A percentile compares a stretch with the other conserved stretches of the same genome.
phyloP scores from a whole-genome alignment of 148 eudicot species.

The Cornus florida region DNA sequence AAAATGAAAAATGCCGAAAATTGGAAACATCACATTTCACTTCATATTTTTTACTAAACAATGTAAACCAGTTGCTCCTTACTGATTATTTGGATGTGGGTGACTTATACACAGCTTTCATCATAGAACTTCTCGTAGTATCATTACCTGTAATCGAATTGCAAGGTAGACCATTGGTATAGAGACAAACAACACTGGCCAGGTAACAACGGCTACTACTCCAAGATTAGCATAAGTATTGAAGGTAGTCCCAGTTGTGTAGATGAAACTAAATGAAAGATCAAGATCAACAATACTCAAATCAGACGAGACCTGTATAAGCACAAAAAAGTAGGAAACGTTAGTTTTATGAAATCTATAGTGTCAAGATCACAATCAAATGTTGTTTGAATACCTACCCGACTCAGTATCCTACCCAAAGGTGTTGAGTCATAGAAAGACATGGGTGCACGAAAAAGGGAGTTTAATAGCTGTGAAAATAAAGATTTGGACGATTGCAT shows the following conservation, averaged over 20 bases:
- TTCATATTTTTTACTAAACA: background rate
- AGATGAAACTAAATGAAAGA: conserved; percentile 54
- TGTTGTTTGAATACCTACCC: conserved; percentile 39
- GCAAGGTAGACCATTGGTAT: conserved; percentile 60
- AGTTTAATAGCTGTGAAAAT: conserved; percentile 51
- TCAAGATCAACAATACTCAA: conserved; percentile 75
- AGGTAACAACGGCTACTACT: conserved; percentile 62
- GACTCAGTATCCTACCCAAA: conserved; percentile 71
- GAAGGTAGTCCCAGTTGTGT: conserved; percentile 47
- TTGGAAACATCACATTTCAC: too few species aligned
- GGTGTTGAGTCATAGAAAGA: conserved; percentile 82
- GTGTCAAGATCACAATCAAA: background rate
- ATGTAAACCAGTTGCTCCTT: background rate
- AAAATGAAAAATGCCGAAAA: too few species aligned
- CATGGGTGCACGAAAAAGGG: conserved; percentile 81
- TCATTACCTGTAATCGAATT: conserved; percentile 60
- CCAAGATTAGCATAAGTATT: conserved; percentile 49
- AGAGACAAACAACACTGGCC: conserved; percentile 78
- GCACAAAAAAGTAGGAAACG: background rate
- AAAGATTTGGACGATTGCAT: conserved; percentile 60
- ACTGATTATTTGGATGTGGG: background rate
- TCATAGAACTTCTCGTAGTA: background rate
- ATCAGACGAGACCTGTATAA: conserved; percentile 60
- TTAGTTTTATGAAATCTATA: background rate
- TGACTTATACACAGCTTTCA: background rate